Conservation (phyloP, 495 filamentous ascomycete genomes). For the Pyrenula massariospora region DNA sequence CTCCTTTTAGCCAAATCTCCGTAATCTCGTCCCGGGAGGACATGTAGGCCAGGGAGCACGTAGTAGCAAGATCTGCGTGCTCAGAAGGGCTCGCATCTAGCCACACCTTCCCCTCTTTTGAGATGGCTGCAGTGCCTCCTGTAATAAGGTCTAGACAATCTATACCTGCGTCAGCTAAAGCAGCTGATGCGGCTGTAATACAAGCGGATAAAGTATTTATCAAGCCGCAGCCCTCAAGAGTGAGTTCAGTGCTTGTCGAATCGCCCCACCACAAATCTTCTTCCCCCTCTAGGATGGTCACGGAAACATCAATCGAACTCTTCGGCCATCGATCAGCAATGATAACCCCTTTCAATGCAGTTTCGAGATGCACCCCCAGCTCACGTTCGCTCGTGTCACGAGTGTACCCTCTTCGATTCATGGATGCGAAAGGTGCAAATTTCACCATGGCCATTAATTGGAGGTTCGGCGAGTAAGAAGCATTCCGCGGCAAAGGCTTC, state of each 20-base stretch:
- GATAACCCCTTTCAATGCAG: conserved; percentile 75
- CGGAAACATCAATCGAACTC: conserved; percentile 81
- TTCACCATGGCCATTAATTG: conserved; percentile 87
- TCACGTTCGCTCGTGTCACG: conserved; percentile 81
- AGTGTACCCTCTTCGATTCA: conserved; percentile 71
- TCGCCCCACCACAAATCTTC: conserved; percentile 55
- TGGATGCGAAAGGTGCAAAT: conserved; percentile 87
- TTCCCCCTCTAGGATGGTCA: conserved; percentile 89
- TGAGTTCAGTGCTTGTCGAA: conserved; percentile 30
- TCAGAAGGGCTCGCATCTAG: conserved; percentile 79
- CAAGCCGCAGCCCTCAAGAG: conserved; percentile 49
- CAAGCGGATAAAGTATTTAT: conserved; percentile 89
- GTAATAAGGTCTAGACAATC: conserved; percentile 87
- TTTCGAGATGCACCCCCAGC: conserved; percentile 81
- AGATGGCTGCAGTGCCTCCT: conserved; percentile 79
- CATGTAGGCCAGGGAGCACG: conserved; percentile 85
- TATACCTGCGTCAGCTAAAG: conserved; percentile 88
- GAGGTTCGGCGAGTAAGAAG: conserved; percentile 79
- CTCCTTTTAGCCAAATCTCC: conserved; percentile 85
- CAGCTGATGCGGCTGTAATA: conserved; percentile 90
- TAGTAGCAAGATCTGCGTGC: conserved; percentile 59
- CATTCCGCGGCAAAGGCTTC: conserved; percentile 76
- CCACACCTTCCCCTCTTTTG: conserved; percentile 44
- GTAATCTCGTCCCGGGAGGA: conserved; percentile 83
- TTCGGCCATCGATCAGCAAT: conserved; percentile 94